Base-by-base conservation (phyloP, 345 rosid species). In the Sonneratia alba region DNA sequence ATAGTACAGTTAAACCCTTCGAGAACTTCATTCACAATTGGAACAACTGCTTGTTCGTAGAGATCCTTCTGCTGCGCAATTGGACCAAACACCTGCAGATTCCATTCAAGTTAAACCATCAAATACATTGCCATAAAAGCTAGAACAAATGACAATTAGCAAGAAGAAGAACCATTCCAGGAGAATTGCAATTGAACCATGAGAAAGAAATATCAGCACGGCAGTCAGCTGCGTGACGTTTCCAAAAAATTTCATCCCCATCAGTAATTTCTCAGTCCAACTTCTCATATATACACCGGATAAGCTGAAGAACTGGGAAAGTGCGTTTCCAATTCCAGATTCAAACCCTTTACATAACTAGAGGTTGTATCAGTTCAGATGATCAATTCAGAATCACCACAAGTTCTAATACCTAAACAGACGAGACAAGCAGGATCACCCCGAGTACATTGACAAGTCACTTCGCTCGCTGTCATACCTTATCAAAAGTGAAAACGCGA, bases 1-100 rank as follows among this genome's bases (percentile, higher is more conserved):
- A 96, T 96, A 43, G 99, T 96, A 80, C 99, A 96, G 53, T 96
- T 96, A 76, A 96, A 96, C n/a, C 99, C 99, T 83, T 96, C 99
- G 19, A 96, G 85, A 36, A 96, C 99, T 85, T 96, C 99, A 83
- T 91, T 77, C 37, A 96, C 99, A 59, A 96, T 96, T 8, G 99
- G 99, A 82, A 91, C 72, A 8, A 96, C 88, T 0, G 99, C 98
- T 77, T 92, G 96, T 0, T 96, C 95, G 82, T 88, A 96, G 49
- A 96, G 87, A 78, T 96, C 98, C 65, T 72, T 89, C 79, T 96
- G 99, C 79, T 86, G 87, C 1, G 99, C 96, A 0, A 90, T 77
- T 62, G 99, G 98, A 66, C 98, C 99, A 84, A 96, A 96, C 67
- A 96, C 99, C 99, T 96, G 72, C 15, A 37, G 40, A n/a, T 36